Base-by-base conservation (phyloP, 176 grass and related monocot genomes). In the Typha latifolia region DNA sequence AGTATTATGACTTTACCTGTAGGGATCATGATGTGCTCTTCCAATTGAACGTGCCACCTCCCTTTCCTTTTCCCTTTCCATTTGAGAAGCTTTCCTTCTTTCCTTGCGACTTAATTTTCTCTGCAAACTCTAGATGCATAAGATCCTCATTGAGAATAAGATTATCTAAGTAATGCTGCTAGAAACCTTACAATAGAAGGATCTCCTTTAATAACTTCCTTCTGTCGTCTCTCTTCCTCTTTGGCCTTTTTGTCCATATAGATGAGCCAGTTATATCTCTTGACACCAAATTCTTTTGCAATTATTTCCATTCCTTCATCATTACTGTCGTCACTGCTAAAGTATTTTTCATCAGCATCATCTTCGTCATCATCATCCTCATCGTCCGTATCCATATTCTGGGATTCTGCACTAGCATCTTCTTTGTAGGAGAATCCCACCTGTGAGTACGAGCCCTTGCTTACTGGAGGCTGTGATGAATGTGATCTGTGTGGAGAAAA, bases 191-290 rank as follows among this genome's bases (percentile, higher is more conserved):
- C 95, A 13, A 93, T 81, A 56, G 95, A 78, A 78, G 89, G 95
- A 62, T 99, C 86, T 64, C 95, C 95, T 93, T 86, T 93, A 64
- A 99, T 87, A 72, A 90, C 72, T 87, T 94, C 89, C 71, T 99
- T 99, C 62, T 93, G 89, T 9, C 83, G 76, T 62, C 85, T 91
- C 78, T 94, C 95, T 73, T 99, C 86, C 78, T 99, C 95, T 75
- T 99, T 99, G 57, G 79, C 73, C 51, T 85, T 99, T 79, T 93
- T 99, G 32, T 99, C 95, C 86, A 82, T 93, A 78, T 94, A 99
- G 69, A 99, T 81, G 71, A 99, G 94, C 88, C 89, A 99, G 69
- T 90, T 93, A 70, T 99, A 99, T 86, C 86, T 93, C 76, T 85
- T 92, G 49, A 99, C 49, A 22, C 94, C 94, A 87, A 93, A 99